Evolutionary conservation across 1,284 basidiomycete genomes (phyloP).

Genomic region (Trametes pubescens): DNA sequence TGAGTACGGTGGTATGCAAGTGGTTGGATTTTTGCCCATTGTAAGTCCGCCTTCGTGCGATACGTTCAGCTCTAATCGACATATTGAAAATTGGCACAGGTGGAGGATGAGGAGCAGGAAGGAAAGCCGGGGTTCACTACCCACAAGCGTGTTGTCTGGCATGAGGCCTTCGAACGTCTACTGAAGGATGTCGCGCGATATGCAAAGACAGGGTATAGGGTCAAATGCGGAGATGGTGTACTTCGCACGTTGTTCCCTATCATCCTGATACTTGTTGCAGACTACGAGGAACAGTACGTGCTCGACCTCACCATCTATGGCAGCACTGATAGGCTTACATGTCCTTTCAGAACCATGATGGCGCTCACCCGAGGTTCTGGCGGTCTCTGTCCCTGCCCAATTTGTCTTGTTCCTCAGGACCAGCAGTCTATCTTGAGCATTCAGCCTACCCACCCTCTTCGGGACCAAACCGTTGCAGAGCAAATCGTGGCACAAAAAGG

Average conservation of each 20-base stretch:
- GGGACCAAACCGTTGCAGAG: background rate
- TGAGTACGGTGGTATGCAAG: conserved; percentile 46
- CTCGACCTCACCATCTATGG: background rate
- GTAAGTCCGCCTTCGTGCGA: conserved; percentile 24
- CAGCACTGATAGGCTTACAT: background rate
- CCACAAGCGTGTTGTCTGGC: conserved; percentile 42
- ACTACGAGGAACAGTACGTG: conserved; percentile 43
- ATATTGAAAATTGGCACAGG: conserved; percentile 10
- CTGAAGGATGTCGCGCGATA: conserved; percentile 24
- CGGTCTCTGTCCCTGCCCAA: conserved; percentile 27
- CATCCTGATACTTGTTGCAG: conserved; percentile 42
- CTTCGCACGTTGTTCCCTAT: conserved; percentile 37
- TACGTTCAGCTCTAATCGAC: too few relatives aligned
- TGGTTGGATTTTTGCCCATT: conserved; percentile 46
- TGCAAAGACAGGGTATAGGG: conserved; percentile 33
- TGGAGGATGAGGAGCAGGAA: conserved; percentile 27
- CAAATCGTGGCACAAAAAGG: background rate
- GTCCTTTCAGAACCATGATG: conserved; percentile 26
- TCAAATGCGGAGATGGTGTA: conserved; percentile 37
- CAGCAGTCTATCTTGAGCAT: conserved; percentile 15
- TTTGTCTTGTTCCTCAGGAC: conserved; percentile 29
- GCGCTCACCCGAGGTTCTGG: conserved; percentile 28
- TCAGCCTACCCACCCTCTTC: background rate
- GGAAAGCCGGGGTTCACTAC: conserved; percentile 32
- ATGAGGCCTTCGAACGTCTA: conserved; percentile 35